Percentiles rank a stretch among this genome's conserved stretches.
phyloP scores from a whole-genome alignment of 495 filamentous ascomycete genomes.

The Ramalina intermedia region DNA sequence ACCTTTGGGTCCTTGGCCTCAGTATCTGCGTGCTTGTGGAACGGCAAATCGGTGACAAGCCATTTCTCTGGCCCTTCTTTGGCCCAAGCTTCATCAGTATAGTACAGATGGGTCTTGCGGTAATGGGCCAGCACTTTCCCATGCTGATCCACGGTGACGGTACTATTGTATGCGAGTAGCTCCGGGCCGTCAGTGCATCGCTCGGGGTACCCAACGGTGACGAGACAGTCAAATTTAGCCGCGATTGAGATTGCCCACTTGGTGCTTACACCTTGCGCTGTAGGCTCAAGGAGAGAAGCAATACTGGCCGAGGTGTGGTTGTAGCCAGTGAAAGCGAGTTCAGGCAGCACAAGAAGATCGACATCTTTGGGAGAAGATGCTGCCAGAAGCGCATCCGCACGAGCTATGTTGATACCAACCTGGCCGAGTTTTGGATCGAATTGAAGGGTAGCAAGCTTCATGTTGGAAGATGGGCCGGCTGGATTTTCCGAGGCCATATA shows the following conservation, averaged over 20 bases:
- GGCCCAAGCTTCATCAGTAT: slow-evolving; percentile 87
- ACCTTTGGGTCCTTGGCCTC: not conserved
- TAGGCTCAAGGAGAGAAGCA: slow-evolving; percentile 65
- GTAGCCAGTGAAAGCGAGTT: slow-evolving; percentile 86
- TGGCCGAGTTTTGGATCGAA: slow-evolving; percentile 47
- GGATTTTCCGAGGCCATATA: too few relatives aligned
- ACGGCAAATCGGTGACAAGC: slow-evolving; percentile 15
- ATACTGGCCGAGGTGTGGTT: slow-evolving; percentile 79
- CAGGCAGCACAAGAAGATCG: slow-evolving; percentile 65
- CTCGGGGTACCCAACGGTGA: slow-evolving; percentile 88
- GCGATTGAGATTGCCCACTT: slow-evolving; percentile 70
- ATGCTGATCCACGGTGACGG: slow-evolving; percentile 56
- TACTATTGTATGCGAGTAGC: slow-evolving; percentile 62
- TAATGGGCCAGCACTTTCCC: slow-evolving; percentile 70
- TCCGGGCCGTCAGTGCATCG: slow-evolving; percentile 25
- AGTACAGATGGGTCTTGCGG: slow-evolving; percentile 80
- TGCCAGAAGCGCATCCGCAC: slow-evolving; percentile 26
- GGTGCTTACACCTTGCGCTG: slow-evolving; percentile 54
- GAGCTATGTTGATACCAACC: slow-evolving; percentile 8
- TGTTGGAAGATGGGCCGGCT: slow-evolving; percentile 19
- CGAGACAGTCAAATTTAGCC: slow-evolving; percentile 54
- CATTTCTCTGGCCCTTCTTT: slow-evolving; percentile 53
- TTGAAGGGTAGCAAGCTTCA: slow-evolving; percentile 75
- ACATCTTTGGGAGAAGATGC: slow-evolving; percentile 27
- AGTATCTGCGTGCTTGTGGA: not conserved